phyloP scores from a whole-genome alignment of 2,329 filamentous ascomycete genomes.

The Diaporthe australafricana region DNA sequence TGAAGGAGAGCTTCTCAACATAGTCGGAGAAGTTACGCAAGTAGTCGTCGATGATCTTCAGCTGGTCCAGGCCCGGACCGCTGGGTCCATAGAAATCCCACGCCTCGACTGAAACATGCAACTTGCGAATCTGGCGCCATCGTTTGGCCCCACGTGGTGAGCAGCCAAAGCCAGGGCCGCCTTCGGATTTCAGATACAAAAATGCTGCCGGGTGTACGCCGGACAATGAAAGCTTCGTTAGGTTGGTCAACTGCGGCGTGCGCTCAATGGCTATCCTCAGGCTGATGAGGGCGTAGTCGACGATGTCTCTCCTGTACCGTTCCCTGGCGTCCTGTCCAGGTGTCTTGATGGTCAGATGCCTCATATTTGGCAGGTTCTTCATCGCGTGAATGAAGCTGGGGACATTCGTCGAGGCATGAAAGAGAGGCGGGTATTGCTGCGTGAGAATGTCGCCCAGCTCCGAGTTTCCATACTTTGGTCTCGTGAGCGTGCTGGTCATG shows the following conservation, averaged over 20 bases:
- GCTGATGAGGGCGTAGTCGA: constrained; percentile 91
- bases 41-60: constrained; percentile 85
- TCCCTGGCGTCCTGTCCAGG: constrained; percentile 77
- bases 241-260: constrained; percentile 68
- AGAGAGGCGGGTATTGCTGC: constrained; percentile 88
- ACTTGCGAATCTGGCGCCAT: constrained; percentile 82
- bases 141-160: constrained; percentile 77
- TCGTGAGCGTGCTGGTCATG: constrained; percentile 68
- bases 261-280: constrained; percentile 86
- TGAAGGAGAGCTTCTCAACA: constrained; percentile 79
- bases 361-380: constrained; percentile 74
- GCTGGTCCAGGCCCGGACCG: constrained; percentile 72
- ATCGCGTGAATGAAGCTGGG: constrained; percentile 84
- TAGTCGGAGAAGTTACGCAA: constrained; percentile 75
- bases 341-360: constrained; percentile 81
- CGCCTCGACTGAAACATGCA: constrained; percentile 78
- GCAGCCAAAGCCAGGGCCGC: constrained; percentile 76
- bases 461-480: constrained; percentile 83
- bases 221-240: constrained; percentile 78
- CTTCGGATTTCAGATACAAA: constrained; percentile 77
- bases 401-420: constrained; percentile 90
- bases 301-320: constrained; percentile 79
- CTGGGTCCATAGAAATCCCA: constrained; percentile 72
- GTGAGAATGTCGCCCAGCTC: constrained; percentile 85
- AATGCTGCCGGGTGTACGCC: constrained; percentile 81